Conservation (phyloP, 305 asterid species). For the Fraxinus albicans region DNA sequence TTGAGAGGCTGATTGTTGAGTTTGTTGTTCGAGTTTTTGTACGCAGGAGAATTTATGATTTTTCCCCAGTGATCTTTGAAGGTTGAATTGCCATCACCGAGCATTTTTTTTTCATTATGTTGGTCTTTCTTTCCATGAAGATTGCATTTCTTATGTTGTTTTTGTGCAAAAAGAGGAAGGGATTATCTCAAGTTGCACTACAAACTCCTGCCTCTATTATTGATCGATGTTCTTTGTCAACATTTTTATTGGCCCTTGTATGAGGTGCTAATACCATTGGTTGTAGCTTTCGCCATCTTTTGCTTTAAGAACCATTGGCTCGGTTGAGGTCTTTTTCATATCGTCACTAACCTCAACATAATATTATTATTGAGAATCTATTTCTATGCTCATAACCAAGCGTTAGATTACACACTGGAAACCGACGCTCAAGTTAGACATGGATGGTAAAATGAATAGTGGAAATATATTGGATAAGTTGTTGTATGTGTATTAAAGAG, state of each 20-base stretch:
- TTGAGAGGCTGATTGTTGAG: not conserved
- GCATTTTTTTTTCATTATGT: not conserved
- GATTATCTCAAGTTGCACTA: not conserved
- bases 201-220: not conserved
- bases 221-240: not conserved
- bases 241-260: not conserved
- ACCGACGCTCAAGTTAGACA: not conserved
- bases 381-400: not conserved
- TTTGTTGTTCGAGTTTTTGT: not conserved
- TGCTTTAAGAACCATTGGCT: not conserved
- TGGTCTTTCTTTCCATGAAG: not conserved
- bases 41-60: not conserved
- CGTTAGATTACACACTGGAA: not conserved
- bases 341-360: not conserved
- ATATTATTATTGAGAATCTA: not conserved
- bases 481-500: not conserved
- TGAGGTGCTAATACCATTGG: not conserved
- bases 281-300: not conserved
- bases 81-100: not conserved
- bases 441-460: not conserved
- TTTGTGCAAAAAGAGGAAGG: not conserved
- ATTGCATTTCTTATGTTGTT: not conserved
- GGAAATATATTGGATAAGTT: not conserved
- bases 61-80: not conserved
- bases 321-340: not conserved